These are phyloP conservation scores for Fusarium tricinctum DNA, from an alignment of 2,329 filamentous ascomycete genomes.

Conservation along the genomic window DNA sequence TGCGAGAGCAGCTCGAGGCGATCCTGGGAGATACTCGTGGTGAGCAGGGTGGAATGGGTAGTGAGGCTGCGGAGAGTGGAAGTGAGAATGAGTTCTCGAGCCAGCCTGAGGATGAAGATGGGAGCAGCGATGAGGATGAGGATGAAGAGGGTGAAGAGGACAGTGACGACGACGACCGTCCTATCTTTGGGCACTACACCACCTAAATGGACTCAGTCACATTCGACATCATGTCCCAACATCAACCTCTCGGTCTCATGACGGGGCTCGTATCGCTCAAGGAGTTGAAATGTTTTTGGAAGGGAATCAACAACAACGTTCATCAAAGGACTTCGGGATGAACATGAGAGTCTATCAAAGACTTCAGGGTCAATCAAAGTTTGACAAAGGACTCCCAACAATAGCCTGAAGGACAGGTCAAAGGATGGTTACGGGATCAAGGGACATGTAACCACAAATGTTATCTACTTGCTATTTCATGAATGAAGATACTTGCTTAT, in stretches of 20 bases:
- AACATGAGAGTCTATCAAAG: not conserved
- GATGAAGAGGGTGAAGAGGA: slow-evolving; percentile 1
- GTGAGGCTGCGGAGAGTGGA: slow-evolving; percentile 10
- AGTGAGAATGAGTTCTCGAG: slow-evolving; percentile 4
- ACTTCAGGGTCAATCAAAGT: not conserved
- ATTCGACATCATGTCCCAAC: not conserved
- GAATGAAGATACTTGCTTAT: slow-evolving; percentile 1
- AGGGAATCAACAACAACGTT: not conserved
- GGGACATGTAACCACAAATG: not conserved
- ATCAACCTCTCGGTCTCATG: not conserved
- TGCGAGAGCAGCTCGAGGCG: slow-evolving; percentile 19
- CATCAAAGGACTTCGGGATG: too few relatives aligned
- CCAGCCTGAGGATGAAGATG: not conserved
- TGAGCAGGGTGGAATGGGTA: slow-evolving; percentile 4
- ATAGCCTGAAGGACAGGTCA: not conserved
- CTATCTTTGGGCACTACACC: slow-evolving; percentile 6
- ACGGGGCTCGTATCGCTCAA: not conserved
- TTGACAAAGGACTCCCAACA: not conserved
- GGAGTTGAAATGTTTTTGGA: not conserved
- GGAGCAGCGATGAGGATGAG: slow-evolving; percentile 4
- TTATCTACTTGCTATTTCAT: slow-evolving; percentile 3
- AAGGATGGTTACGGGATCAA: not conserved
- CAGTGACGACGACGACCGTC: slow-evolving; percentile 6
- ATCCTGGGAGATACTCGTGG: slow-evolving; percentile 30
- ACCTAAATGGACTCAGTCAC: not conserved